phyloP scores from a whole-genome alignment of 2,329 filamentous ascomycete genomes.

The Calonectria hongkongensis region DNA sequence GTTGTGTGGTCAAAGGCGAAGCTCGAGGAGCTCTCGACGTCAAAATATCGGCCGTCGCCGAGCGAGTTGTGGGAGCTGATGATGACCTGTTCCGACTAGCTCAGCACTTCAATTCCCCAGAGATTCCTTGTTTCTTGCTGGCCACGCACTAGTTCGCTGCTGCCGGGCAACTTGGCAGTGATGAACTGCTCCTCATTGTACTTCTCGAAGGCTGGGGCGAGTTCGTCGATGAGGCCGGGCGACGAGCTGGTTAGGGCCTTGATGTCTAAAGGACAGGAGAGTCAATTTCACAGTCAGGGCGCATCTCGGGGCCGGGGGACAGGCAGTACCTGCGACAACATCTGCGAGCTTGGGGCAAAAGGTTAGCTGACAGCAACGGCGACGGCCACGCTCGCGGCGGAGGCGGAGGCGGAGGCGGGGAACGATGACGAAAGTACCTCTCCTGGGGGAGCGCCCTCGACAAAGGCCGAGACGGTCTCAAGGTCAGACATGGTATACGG shows the following conservation, averaged over 20 bases:
- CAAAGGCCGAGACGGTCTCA: conserved; percentile 83
- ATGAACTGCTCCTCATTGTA: conserved; percentile 98
- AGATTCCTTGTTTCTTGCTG: background rate
- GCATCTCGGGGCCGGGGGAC: conserved; percentile 14
- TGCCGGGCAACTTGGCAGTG: conserved; percentile 91
- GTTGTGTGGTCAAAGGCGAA: conserved; percentile 91
- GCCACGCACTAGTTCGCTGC: conserved; percentile 75
- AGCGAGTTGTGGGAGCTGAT: conserved; percentile 91
- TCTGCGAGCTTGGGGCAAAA: conserved; percentile 78
- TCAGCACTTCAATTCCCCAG: conserved; percentile 39
- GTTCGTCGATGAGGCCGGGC: conserved; percentile 80
- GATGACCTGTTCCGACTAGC: conserved; percentile 75
- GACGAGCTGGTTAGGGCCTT: conserved; percentile 86
- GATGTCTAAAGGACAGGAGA: conserved; percentile 79
- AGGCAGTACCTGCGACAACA: conserved; percentile 84
- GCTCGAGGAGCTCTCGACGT: conserved; percentile 89
- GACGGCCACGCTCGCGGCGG: conserved; percentile 39
- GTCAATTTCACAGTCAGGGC: conserved; percentile 45
- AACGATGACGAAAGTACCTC: conserved; percentile 78
- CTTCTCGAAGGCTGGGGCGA: conserved; percentile 89
- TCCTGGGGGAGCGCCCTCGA: conserved; percentile 95
- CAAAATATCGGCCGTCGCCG: conserved; percentile 89
- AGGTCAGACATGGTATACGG: conserved; percentile 60
- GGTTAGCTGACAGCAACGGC: conserved; percentile 56
- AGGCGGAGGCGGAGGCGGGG: conserved; percentile 20